These are phyloP conservation scores for Nematodospora valgi DNA, from an alignment of 805 yeast species.

Conservation along the genomic window DNA sequence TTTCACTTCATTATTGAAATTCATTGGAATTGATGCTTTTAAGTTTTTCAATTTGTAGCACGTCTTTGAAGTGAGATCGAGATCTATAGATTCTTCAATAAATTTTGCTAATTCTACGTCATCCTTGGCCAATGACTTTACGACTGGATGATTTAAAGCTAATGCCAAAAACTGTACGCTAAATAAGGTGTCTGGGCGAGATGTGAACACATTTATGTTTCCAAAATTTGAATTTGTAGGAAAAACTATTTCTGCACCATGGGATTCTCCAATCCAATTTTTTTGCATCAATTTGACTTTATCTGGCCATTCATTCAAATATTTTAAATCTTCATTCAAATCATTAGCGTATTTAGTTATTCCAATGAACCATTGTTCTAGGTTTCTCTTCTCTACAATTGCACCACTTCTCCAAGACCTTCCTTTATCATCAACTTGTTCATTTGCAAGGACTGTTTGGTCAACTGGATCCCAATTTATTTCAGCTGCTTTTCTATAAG, in stretches of 20 bases:
- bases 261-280: conserved; percentile 90
- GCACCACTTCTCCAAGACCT: conserved; percentile 98
- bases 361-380: conserved; percentile 92
- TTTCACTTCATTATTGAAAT: conserved; percentile 19
- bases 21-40: conserved; percentile 58
- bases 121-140: conserved; percentile 28
- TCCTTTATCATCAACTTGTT: conserved; percentile 91
- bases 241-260: conserved; percentile 71
- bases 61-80: conserved; percentile 30
- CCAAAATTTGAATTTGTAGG: conserved; percentile 16
- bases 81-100: conserved; percentile 47
- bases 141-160: conserved; percentile 67
- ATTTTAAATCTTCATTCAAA: conserved; percentile 59
- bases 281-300: conserved; percentile 87
- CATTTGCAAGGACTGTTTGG: conserved; percentile 89
- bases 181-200: conserved; percentile 84
- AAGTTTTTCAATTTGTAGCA: conserved; percentile 54
- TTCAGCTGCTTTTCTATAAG: conserved; percentile 81
- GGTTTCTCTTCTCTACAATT: conserved; percentile 70
- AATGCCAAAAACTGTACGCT: conserved; percentile 83
- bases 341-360: conserved; percentile 78
- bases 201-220: conserved; percentile 63
- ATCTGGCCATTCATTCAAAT: conserved; percentile 76
- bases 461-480: conserved; percentile 99
- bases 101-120: conserved; percentile 46